Evolutionary conservation across 2,329 filamentous ascomycete genomes (phyloP), one percentile per base, ranked within the genome.

Genomic region (Trichoderma arundinaceum): DNA sequence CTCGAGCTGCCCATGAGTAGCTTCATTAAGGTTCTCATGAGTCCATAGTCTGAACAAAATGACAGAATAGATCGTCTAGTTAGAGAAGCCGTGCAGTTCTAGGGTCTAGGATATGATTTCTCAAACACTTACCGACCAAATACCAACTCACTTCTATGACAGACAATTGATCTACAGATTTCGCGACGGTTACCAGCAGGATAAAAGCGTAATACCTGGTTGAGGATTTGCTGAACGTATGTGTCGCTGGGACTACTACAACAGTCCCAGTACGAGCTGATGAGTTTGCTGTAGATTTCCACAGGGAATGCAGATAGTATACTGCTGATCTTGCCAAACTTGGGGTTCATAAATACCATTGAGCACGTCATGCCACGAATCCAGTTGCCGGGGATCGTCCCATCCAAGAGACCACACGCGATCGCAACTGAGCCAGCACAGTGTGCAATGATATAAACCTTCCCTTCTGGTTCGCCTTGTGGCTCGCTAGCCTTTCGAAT

Each of bases 331-430:
- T 67, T 68, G 65, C 68, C 68, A 22, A 70, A 71, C 35, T 66
- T 80, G 2, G 86, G 85, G 74, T 89, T 85, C 80, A 88, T 86
- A 73, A 89, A 89, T 1, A 89, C 86, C 71, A 88, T 86, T 19
- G 82, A 86, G 69, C 81, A 83, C 0, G 83, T 84, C 65, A 90
- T 78, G 19, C 87, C 87, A 19, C 77, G 75, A 69, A 90, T 80
- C 85, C 86, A 89, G 35, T 74, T 73, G 0, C 80, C 71, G 0
- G 85, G 84, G 64, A 90, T 86, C 0, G 83, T 86, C 49, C 87
- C 87, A 72, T 88, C 86, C 1, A 90, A 79, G 2, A 90, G 77
- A 38, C 86, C 87, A 3, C 80, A 78, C 0, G 84, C 77, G 59
- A 86, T 81, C 0, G 86, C 84, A 0, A 89, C 83, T 54, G 84